A percentile compares a stretch with the other conserved stretches of the same genome.
Evolutionary conservation across 2,329 filamentous ascomycete genomes (phyloP).

Genomic region (Ceratocystis papillata): DNA sequence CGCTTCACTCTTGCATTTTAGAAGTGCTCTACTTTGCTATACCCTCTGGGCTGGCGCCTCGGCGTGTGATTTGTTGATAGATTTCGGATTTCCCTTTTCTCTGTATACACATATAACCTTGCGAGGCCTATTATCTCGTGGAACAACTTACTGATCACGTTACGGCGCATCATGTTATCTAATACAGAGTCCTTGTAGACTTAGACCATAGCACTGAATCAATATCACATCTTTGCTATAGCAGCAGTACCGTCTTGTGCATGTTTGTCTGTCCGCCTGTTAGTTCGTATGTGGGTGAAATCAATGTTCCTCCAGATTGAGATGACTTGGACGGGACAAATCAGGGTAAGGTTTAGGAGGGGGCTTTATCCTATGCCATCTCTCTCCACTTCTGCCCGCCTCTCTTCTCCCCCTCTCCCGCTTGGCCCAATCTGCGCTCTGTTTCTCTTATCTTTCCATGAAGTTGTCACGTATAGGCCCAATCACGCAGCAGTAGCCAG

Average conservation of each 20-base stretch:
- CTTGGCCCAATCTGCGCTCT: conserved; percentile 4
- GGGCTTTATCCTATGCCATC: neutral
- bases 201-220: conserved; percentile 5
- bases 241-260: neutral
- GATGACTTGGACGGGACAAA: neutral
- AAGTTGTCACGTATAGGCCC: neutral
- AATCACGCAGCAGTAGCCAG: neutral
- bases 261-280: neutral
- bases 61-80: conserved; percentile 10
- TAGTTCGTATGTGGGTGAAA: neutral
- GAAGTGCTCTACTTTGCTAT: conserved; percentile 6
- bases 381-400: neutral
- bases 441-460: conserved; percentile 7
- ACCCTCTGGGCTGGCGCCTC: neutral
- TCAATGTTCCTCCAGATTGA: neutral
- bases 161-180: neutral
- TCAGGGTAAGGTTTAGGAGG: neutral
- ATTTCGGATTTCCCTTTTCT: conserved; percentile 6
- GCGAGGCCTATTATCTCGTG: neutral
- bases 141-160: neutral
- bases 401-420: conserved; percentile 1
- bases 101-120: conserved; percentile 1
- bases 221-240: neutral
- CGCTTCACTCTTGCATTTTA: conserved; percentile 24
- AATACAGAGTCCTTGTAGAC: neutral